Conservation (phyloP, 2,329 filamentous ascomycete genomes). For the Scleromitrula shiraiana region DNA sequence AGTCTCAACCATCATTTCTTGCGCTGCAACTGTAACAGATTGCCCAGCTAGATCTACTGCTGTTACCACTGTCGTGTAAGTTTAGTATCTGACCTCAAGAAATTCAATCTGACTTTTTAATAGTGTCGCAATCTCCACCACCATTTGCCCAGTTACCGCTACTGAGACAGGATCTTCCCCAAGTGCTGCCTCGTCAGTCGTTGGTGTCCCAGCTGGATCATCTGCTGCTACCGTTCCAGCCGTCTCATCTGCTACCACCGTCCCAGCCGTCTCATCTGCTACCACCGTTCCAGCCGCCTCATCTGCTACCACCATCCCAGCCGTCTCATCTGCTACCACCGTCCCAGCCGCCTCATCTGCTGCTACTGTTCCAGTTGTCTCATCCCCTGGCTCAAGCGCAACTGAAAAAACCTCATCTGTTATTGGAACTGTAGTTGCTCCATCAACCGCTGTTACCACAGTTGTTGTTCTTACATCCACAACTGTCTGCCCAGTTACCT, state of each 20-base stretch:
- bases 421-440: slow-evolving; percentile 4
- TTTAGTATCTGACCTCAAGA: background rate
- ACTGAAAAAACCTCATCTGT: slow-evolving; percentile 18
- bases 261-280: slow-evolving; percentile 2
- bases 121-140: slow-evolving; percentile 36
- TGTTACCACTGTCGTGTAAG: slow-evolving; percentile 33
- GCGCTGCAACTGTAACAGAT: slow-evolving; percentile 38
- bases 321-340: slow-evolving; percentile 18
- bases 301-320: background rate
- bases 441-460: slow-evolving; percentile 21
- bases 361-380: background rate
- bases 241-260: slow-evolving; percentile 7
- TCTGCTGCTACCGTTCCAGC: background rate
- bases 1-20: slow-evolving; percentile 44
- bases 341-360: slow-evolving; percentile 14
- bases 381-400: too few relatives aligned
- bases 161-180: background rate
- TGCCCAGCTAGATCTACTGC: slow-evolving; percentile 39
- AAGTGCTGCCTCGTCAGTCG: background rate
- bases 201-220: background rate
- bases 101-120: background rate
- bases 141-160: slow-evolving; percentile 26
- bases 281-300: slow-evolving; percentile 8
- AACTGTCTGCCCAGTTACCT: slow-evolving; percentile 27
- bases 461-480: slow-evolving; percentile 20